Percentiles rank a stretch among this genome's conserved stretches.
These are phyloP conservation scores for Stemphylium beticola DNA, from an alignment of 2,329 filamentous ascomycete genomes.

Conservation along the genomic window DNA sequence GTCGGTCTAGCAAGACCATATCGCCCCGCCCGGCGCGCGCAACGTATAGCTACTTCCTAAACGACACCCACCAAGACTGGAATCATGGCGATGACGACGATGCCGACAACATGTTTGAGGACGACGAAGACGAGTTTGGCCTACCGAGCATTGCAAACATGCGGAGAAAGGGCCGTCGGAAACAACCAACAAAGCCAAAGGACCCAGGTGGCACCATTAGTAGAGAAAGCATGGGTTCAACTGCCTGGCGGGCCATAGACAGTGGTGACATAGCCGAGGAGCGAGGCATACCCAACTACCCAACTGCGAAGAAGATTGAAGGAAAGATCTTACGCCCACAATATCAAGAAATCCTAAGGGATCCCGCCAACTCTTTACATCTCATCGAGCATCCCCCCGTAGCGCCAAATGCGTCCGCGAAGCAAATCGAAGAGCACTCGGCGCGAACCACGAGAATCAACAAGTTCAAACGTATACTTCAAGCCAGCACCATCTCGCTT, in stretches of 20 bases:
- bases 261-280: slow-evolving; percentile 96
- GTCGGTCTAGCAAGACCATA: slow-evolving; percentile 59
- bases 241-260: slow-evolving; percentile 67
- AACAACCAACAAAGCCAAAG: slow-evolving; percentile 52
- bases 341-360: slow-evolving; percentile 89
- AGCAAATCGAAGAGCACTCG: slow-evolving; percentile 84
- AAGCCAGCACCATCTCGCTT: slow-evolving; percentile 87
- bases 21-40: slow-evolving; percentile 68
- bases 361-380: slow-evolving; percentile 91
- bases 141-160: slow-evolving; percentile 91
- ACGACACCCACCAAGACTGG: slow-evolving; percentile 84
- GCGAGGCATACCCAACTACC: slow-evolving; percentile 80
- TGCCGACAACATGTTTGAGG: slow-evolving; percentile 78
- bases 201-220: slow-evolving; percentile 49
- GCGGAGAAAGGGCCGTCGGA: slow-evolving; percentile 70
- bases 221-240: slow-evolving; percentile 30
- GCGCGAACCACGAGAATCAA: slow-evolving; percentile 93
- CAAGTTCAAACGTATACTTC: slow-evolving; percentile 96
- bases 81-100: slow-evolving; percentile 70
- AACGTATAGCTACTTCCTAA: slow-evolving; percentile 81
- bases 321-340: slow-evolving; percentile 96
- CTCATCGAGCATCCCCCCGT: slow-evolving; percentile 86
- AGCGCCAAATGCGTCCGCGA: slow-evolving; percentile 74
- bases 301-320: slow-evolving; percentile 85
- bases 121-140: slow-evolving; percentile 95